Evolutionary conservation across 345 rosid species (phyloP).

Genomic region (Zanthoxylum bungeanum): DNA sequence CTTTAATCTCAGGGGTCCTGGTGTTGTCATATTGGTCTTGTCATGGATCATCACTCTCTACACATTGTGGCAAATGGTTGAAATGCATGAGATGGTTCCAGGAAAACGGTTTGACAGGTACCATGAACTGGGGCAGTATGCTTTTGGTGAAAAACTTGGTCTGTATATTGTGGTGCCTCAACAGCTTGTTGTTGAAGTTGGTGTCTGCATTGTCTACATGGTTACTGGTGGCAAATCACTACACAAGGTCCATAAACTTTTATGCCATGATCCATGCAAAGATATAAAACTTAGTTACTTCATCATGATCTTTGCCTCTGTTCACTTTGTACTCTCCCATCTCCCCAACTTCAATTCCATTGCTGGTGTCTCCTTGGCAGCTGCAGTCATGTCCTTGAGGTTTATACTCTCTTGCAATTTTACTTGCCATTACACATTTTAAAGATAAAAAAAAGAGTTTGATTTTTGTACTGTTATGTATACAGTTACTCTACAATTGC

Average conservation of each 20-base stretch:
- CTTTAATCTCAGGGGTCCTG: slow-evolving; percentile 74
- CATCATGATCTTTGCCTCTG: no score
- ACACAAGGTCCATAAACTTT: slow-evolving; percentile 50
- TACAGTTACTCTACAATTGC: slow-evolving; percentile 82
- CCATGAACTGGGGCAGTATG: no score
- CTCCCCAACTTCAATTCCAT: no score
- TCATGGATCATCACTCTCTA: slow-evolving; percentile 76
- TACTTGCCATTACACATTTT: no score
- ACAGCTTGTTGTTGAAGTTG: no score
- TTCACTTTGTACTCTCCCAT: no score
- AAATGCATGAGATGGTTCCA: slow-evolving; percentile 88
- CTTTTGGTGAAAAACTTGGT: no score
- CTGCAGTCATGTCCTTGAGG: slow-evolving; percentile 84
- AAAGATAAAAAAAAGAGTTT: neutral
- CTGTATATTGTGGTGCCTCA: no score
- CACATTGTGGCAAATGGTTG: slow-evolving; percentile 90
- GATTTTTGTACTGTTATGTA: neutral
- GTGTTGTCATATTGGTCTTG: no score
- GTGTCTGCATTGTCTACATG: slow-evolving; percentile 70
- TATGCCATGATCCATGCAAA: slow-evolving; percentile 33
- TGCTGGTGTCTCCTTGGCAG: slow-evolving; percentile 66
- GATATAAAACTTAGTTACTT: no score
- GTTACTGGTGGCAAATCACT: slow-evolving; percentile 72
- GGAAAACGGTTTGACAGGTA: slow-evolving; percentile 66
- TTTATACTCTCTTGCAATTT: no score